These are phyloP conservation scores for Daldinia eschscholtzii DNA, from an alignment of 2,329 filamentous ascomycete species.

Conservation along the genomic window DNA sequence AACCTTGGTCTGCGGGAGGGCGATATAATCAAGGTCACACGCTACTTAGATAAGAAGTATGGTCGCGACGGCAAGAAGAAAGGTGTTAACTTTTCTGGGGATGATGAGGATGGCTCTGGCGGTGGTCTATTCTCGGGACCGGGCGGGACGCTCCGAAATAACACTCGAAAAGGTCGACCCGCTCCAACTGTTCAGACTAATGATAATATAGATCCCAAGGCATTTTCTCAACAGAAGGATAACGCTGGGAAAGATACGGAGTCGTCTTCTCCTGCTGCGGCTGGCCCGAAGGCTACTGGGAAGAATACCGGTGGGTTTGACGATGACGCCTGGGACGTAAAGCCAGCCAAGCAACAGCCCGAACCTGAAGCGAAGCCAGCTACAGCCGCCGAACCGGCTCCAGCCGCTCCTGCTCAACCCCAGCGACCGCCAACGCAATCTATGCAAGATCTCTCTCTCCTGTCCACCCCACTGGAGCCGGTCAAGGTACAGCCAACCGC, in stretches of 20 bases:
- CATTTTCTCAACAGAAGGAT: conserved; percentile 76
- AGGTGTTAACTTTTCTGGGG: conserved; percentile 45
- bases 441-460: conserved; percentile 69
- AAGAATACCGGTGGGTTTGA: conserved; percentile 72
- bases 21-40: conserved; percentile 96
- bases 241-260: conserved; percentile 57
- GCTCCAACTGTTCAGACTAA: conserved; percentile 87
- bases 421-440: conserved; percentile 51
- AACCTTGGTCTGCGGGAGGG: conserved; percentile 95
- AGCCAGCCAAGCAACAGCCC: conserved; percentile 77
- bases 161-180: conserved; percentile 91
- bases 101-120: conserved; percentile 67
- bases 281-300: conserved; percentile 51
- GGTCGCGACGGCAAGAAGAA: conserved; percentile 73
- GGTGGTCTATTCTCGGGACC: conserved; percentile 93
- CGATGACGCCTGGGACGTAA: conserved; percentile 97
- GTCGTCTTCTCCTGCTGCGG: conserved; percentile 53
- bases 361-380: conserved; percentile 60
- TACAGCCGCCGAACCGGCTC: conserved; percentile 70
- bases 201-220: conserved; percentile 88
- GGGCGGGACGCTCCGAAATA: conserved; percentile 91
- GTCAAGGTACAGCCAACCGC: conserved; percentile 57
- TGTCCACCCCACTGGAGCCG: conserved; percentile 66
- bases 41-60: conserved; percentile 84
- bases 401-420: conserved; percentile 51